These are phyloP conservation scores for Fonsecaea pedrosoi DNA, from an alignment of 2,329 filamentous ascomycete species.

Conservation along the genomic window DNA sequence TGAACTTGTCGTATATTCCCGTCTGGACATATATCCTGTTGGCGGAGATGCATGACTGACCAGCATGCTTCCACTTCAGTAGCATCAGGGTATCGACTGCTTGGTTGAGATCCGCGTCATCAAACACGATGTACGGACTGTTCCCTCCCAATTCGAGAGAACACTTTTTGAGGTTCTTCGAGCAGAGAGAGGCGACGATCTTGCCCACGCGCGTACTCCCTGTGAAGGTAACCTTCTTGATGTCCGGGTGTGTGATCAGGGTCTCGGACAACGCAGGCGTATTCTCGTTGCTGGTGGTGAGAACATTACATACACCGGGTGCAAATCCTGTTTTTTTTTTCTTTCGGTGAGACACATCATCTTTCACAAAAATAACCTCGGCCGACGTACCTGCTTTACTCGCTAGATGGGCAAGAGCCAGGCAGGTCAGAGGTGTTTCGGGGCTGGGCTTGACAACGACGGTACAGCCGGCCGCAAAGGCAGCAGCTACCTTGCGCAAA, in stretches of 20 bases:
- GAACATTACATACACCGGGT: constrained; percentile 64
- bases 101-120: constrained; percentile 69
- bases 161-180: constrained; percentile 66
- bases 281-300: constrained; percentile 58
- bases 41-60: constrained; percentile 60
- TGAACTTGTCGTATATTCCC: constrained; percentile 66
- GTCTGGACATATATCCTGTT: constrained; percentile 71
- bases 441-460: constrained; percentile 73
- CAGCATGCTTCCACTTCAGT: constrained; percentile 20
- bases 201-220: constrained; percentile 66
- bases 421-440: constrained; percentile 67
- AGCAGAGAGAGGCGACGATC: constrained; percentile 64
- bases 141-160: constrained; percentile 69
- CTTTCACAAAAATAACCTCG: too few relatives aligned
- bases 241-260: constrained; percentile 61
- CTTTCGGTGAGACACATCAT: too few relatives aligned
- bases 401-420: constrained; percentile 68
- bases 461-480: constrained; percentile 71
- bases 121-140: constrained; percentile 45
- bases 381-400: too few relatives aligned
- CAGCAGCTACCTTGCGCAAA: constrained; percentile 68
- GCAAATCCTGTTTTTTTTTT: constrained; percentile 60
- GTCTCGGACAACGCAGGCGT: constrained; percentile 50
- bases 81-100: constrained; percentile 55
- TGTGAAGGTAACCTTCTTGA: constrained; percentile 66